These are phyloP conservation scores for Fistulinella prunicolor DNA, from an alignment of 768 basidiomycete species.

Conservation along the genomic window DNA sequence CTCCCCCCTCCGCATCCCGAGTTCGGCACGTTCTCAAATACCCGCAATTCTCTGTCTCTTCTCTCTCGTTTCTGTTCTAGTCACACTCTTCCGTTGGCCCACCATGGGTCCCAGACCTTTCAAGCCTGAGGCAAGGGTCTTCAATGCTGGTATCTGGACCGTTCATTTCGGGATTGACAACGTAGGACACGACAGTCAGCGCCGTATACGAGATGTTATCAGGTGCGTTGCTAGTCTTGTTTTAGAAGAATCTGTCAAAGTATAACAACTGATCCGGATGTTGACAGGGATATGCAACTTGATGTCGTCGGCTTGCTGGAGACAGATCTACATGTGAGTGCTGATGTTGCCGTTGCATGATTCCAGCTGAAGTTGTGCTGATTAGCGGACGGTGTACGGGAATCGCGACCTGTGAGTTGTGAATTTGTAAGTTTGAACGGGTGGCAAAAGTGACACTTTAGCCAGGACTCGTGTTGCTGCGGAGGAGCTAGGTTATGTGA, in stretches of 20 bases:
- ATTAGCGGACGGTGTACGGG: constrained; percentile 70
- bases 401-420: constrained; percentile 73
- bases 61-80: constrained; percentile 47
- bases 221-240: constrained; percentile 45
- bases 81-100: constrained; percentile 56
- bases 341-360: background rate
- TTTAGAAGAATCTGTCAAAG: background rate
- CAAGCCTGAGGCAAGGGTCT: constrained; percentile 60
- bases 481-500: constrained; percentile 79
- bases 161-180: constrained; percentile 77
- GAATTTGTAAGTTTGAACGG: background rate
- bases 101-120: constrained; percentile 49
- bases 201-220: constrained; percentile 44
- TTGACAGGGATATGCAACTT: constrained; percentile 69
- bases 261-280: background rate
- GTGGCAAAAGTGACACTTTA: constrained; percentile 2
- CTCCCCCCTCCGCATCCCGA: constrained; percentile 13
- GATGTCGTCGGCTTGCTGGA: constrained; percentile 85
- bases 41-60: constrained; percentile 38
- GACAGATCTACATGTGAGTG: constrained; percentile 77
- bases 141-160: constrained; percentile 88
- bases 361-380: background rate
- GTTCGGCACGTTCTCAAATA: constrained; percentile 27
- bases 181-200: constrained; percentile 34
- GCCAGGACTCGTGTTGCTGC: constrained; percentile 68